Base-by-base conservation (phyloP, 441 rosid species). In the Populus trichocarpa region DNA sequence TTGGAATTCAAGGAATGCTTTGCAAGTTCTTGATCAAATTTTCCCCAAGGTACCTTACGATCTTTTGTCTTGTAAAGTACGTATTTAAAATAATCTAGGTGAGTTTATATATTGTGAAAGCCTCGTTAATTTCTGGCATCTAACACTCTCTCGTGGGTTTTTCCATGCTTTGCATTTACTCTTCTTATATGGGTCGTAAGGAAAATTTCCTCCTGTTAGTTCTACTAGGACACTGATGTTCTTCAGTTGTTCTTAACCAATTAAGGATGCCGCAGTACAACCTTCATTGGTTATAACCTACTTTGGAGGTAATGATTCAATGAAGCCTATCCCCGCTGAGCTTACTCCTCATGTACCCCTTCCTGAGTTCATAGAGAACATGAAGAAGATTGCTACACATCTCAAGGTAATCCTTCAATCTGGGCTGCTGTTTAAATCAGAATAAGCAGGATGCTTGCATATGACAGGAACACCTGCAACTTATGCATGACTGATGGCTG, bases 251-350 rank as follows among this genome's bases (percentile, higher is more conserved):
- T 33, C 40, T 28, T 30, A 11, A 75, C 63, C 22, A 18, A 23
- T n/a, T 23, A 77, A 94, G 98, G 87, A 89, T 77, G 91, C 90
- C 12, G 74, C 78, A 1, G 40, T 82, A 46, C 95, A 91, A 73
- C 98, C 98, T 77, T 79, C 96, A 3, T 77, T 94, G 80, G 97
- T 88, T 72, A 90, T 95, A 11, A 94, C 92, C 30, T 95, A 95
- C 75, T 93, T 95, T 6, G 97, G 98, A 16, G 98, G 97, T 20
- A 95, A 95, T 69, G 98, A 95, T 78, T 93, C 98, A 50, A 63
- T 66, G 78, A 70, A 22, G 2, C 90, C 91, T 74, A 85, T 78
- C 75, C 83, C 91, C n/a, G 70, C 82, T 38, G 90, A 88, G 46
- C 74, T 82, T 11, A 88, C 89, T 22, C 87, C 93, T 68, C 97